Conservation (phyloP, 202 grass and related monocot genomes). For the Musa balbisiana region DNA sequence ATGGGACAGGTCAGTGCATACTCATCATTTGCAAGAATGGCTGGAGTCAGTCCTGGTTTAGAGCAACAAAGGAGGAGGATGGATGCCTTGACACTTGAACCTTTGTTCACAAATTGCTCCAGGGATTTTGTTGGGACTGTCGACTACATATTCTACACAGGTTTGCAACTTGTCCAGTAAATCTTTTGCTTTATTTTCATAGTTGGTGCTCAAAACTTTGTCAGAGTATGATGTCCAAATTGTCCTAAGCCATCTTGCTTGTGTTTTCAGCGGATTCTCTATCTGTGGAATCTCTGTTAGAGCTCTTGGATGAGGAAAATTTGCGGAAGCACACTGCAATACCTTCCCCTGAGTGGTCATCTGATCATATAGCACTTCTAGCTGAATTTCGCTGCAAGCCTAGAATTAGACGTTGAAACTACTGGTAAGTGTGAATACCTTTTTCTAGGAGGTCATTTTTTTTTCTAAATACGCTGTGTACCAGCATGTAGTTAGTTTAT, state of each 20-base stretch:
- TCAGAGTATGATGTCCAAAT: not conserved
- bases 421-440: conserved; percentile 1
- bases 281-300: conserved; percentile 78
- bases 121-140: conserved; percentile 90
- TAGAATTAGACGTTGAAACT: conserved; percentile 61
- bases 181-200: conserved; percentile 1
- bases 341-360: conserved; percentile 12
- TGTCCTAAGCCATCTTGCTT: not conserved
- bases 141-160: conserved; percentile 99
- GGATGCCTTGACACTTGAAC: conserved; percentile 83
- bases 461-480: too few relatives aligned
- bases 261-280: conserved; percentile 84
- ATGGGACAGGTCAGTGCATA: conserved; percentile 84
- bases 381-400: conserved; percentile 94
- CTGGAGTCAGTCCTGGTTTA: conserved; percentile 53
- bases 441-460: too few relatives aligned
- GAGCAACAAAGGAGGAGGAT: conserved; percentile 89
- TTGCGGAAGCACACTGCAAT: conserved; percentile 5
- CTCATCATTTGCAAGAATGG: conserved; percentile 90
- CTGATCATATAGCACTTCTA: conserved; percentile 73
- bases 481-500: too few relatives aligned
- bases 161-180: conserved; percentile 25
- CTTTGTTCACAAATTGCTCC: conserved; percentile 96
- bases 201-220: not conserved
- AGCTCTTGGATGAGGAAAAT: conserved; percentile 34